Base-by-base conservation (phyloP, 257 asterid genomes). In the Nicotiana paniculata region DNA sequence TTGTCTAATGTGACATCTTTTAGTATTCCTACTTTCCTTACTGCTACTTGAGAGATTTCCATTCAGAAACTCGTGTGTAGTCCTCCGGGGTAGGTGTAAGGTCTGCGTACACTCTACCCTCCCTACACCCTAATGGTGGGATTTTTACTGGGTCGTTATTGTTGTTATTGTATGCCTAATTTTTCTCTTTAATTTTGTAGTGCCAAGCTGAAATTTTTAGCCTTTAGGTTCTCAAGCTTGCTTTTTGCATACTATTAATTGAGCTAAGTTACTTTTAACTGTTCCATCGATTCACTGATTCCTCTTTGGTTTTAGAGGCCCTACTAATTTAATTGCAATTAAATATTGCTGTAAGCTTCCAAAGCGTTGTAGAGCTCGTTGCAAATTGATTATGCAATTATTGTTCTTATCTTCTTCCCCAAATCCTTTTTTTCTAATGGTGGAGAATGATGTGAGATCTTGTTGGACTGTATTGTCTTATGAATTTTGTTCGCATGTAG, bases 11-110 rank as follows among this genome's bases (percentile, higher is more conserved):
- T 33, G 37, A 33, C 17, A 79, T 88, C 12, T 61, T 82, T 67
- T 74, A 57, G 11, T 87, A 18, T 87, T 88, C 13, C 55, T 39
- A 48, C 77, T 51, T 77, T 4, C 12, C 12, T 10, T 7, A 33
- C 24, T 21, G 24, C 24, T 21, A 21, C 24, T 68, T 46, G 59
- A 72, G 21, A 24, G 12, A 21, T 21, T 72, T 72, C 12, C 59
- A 43, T 72, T 74, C 62, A 21, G 24, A 21, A 0, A 21, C 0
- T 21, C 24, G 24, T 21, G 24, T 21, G 24, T 21, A 21, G 24
- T 21, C 24, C 24, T 21, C 24, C 24, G 24, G 24, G 24, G 24
- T 21, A 21, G 24, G 24, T 0, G 24, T 21, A 21, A 21, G 24
- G 24, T 21, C 24, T 21, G 24, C 24, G 24, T 21, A 21, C 24